phyloP scores from a whole-genome alignment of 805 yeast genomes.

The Teunomyces atbi region DNA sequence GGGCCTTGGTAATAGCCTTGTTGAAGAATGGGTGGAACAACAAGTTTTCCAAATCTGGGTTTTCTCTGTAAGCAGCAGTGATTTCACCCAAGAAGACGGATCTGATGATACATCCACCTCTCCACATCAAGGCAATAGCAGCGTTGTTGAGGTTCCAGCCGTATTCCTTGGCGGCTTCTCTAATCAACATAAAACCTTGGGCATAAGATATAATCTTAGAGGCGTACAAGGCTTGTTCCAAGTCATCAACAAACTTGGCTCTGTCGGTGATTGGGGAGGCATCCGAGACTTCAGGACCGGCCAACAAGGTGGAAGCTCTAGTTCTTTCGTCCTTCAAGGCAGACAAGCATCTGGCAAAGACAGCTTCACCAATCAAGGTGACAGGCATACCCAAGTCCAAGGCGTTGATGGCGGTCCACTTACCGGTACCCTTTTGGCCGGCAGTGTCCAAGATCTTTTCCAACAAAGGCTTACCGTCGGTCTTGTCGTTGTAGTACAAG shows the following conservation, averaged over 20 bases:
- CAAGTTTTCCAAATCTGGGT: constrained; percentile 92
- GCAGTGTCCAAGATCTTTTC: constrained; percentile 97
- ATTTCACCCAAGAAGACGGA: constrained; percentile 97
- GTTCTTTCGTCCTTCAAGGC: constrained; percentile 90
- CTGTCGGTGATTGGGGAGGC: constrained; percentile 68
- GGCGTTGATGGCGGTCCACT: constrained; percentile 99
- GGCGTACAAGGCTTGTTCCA: constrained; percentile 97
- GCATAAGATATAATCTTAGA: constrained; percentile 98
- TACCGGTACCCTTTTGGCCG: constrained; percentile 99
- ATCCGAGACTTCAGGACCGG: constrained; percentile 72
- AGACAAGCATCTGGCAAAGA: constrained; percentile 92
- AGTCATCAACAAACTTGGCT: constrained; percentile 81
- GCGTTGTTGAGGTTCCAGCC: constrained; percentile 98
- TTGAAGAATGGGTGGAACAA: constrained; percentile 94
- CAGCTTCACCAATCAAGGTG: constrained; percentile 98
- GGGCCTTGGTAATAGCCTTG: constrained; percentile 89
- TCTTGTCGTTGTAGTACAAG: constrained; percentile 77
- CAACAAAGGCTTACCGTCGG: constrained; percentile 87
- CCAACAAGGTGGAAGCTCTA: constrained; percentile 72
- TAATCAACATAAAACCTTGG: constrained; percentile 98
- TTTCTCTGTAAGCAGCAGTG: constrained; percentile 91
- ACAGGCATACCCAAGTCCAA: constrained; percentile 98
- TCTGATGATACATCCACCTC: constrained; percentile 99
- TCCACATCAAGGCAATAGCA: constrained; percentile 98
- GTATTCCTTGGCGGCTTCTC: constrained; percentile 97